phyloP scores from a whole-genome alignment of 2,329 filamentous ascomycete species.

The Monilinia laxa region DNA sequence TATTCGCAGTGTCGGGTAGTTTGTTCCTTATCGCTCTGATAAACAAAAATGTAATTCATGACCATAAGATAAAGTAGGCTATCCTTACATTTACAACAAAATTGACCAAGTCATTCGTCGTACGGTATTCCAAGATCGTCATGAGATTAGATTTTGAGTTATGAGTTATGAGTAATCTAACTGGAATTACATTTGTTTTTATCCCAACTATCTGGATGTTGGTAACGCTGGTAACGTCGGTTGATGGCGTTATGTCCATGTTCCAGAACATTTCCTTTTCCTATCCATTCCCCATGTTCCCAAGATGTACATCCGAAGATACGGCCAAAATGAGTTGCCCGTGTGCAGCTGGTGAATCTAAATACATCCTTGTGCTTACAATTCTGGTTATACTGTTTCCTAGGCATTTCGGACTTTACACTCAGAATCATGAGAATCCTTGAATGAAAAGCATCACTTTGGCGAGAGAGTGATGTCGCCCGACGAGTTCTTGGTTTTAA shows the following conservation, averaged over 20 bases:
- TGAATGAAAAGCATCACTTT: not conserved
- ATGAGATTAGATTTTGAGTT: not conserved
- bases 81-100: not conserved
- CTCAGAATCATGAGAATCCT: not conserved
- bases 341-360: not conserved
- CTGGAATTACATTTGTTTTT: conserved; percentile 8
- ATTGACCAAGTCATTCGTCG: conserved; percentile 11
- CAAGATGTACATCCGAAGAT: not conserved
- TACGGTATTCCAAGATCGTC: not conserved
- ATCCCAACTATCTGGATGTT: conserved; percentile 6
- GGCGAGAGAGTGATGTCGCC: not conserved
- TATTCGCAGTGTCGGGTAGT: not conserved
- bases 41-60: not conserved
- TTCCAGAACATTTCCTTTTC: conserved; percentile 10
- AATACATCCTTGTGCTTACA: conserved; percentile 16
- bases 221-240: not conserved
- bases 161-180: not conserved
- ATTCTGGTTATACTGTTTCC: not conserved
- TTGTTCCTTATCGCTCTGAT: conserved; percentile 11
- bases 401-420: conserved; percentile 13
- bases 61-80: too few relatives aligned
- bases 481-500: not conserved
- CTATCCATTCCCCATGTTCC: not conserved
- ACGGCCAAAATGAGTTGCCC: conserved; percentile 17
- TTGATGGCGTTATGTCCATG: conserved; percentile 5